These are phyloP conservation scores for Circinella umbellata DNA, from an alignment of 371 early-diverging fungal species.

Conservation along the genomic window DNA sequence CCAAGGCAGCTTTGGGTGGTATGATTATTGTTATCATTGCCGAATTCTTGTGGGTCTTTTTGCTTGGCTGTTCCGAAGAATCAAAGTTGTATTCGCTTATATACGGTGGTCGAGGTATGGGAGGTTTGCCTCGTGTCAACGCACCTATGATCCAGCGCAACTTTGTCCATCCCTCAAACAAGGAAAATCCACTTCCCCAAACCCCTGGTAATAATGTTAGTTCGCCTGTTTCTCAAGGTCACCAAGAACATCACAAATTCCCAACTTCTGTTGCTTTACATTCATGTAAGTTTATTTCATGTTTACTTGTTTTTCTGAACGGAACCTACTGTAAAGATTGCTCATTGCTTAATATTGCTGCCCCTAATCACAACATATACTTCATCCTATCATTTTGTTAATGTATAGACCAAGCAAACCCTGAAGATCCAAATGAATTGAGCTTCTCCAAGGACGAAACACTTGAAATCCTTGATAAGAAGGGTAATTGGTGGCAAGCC, in stretches of 20 bases:
- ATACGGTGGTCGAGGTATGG: slow-evolving; percentile 32
- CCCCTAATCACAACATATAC: too few relatives aligned
- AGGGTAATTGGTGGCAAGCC: slow-evolving; percentile 98
- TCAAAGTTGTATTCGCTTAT: slow-evolving; percentile 58
- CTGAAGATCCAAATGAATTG: slow-evolving; percentile 92
- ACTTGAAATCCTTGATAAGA: slow-evolving; percentile 85
- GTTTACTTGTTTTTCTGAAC: background rate
- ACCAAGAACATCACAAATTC: slow-evolving; percentile 16
- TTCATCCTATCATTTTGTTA: too few relatives aligned
- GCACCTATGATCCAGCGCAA: slow-evolving; percentile 24
- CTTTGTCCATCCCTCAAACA: slow-evolving; percentile 13
- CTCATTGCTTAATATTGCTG: too few relatives aligned
- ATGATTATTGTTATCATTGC: slow-evolving; percentile 63
- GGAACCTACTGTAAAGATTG: too few relatives aligned
- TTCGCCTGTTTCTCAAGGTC: slow-evolving; percentile 15
- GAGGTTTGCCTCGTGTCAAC: slow-evolving; percentile 7
- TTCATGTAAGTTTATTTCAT: slow-evolving; percentile 30
- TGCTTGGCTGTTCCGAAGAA: slow-evolving; percentile 73
- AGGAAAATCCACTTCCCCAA: slow-evolving; percentile 19
- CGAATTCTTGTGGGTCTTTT: slow-evolving; percentile 74
- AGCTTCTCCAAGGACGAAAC: slow-evolving; percentile 88
- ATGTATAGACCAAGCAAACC: slow-evolving; percentile 72
- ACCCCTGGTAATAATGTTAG: background rate
- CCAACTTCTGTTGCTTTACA: slow-evolving; percentile 39
- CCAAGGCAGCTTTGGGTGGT: slow-evolving; percentile 61